Evolutionary conservation across 1,284 basidiomycete species (phyloP).

Genomic region (Singerocomus rubriflavus): DNA sequence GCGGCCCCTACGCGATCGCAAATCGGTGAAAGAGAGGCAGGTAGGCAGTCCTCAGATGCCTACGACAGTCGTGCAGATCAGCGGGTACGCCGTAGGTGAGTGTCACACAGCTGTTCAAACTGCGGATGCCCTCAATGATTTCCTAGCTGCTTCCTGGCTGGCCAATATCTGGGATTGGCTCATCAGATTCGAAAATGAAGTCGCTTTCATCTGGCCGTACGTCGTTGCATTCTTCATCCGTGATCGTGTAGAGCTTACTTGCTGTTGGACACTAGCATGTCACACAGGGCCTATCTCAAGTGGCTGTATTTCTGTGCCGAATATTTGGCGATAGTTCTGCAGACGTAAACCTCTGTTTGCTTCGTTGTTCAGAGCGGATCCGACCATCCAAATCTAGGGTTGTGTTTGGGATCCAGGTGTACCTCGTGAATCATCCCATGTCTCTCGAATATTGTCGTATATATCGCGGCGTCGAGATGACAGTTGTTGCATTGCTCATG

Average conservation of each 20-base stretch:
- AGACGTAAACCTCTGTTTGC: slow-evolving; percentile 11
- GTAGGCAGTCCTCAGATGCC: no score
- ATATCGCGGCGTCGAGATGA: slow-evolving; percentile 20
- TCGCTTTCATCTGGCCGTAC: slow-evolving; percentile 18
- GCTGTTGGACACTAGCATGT: slow-evolving; percentile 6
- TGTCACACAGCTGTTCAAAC: not conserved
- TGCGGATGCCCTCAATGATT: not conserved
- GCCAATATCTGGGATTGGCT: slow-evolving; percentile 18
- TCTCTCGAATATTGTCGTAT: slow-evolving; percentile 8
- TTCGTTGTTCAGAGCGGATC: not conserved
- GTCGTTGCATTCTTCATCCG: not conserved
- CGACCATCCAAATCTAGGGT: slow-evolving; percentile 9
- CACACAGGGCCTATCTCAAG: slow-evolving; percentile 16
- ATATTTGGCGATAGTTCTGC: slow-evolving; percentile 15
- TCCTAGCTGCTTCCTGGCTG: slow-evolving; percentile 9
- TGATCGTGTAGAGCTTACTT: not conserved
- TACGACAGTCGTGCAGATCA: not conserved
- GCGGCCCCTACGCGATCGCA: no score
- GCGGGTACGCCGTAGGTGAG: slow-evolving; percentile 14
- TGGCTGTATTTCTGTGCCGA: slow-evolving; percentile 23
- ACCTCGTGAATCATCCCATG: not conserved
- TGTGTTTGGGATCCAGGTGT: slow-evolving; percentile 11
- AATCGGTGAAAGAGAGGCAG: no score
- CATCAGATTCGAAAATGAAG: slow-evolving; percentile 13
- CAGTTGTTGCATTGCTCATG: slow-evolving; percentile 8